Evolutionary conservation across 2,329 filamentous ascomycete genomes (phyloP), one percentile per base, ranked within the genome.

Genomic region (Fusarium humuli): DNA sequence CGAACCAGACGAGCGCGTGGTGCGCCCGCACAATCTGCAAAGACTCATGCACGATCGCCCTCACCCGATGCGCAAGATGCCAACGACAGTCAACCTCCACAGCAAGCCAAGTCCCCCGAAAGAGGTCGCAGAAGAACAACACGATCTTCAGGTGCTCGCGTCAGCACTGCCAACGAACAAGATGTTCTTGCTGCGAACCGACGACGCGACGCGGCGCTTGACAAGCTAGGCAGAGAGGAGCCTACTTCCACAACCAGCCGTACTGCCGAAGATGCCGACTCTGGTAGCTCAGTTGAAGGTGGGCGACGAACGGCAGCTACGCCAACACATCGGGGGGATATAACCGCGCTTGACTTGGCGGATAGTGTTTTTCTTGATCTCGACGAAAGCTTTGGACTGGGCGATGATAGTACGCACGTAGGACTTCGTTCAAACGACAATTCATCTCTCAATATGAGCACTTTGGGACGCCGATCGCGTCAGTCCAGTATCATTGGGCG

Each of bases 401-500:
- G 80, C 12, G 81, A 83, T 37, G 81, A 80, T 13, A 75, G 78
- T 10, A 72, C 79, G 5, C 77, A 77, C 3, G 73, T 69, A 9
- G 79, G 77, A 18, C 71, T 78, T 52, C 77, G 76, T 49, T 84
- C 84, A 2, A 77, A 78, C 8, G 83, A 85, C 42, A 81, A 81
- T 2, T 85, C 85, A 1, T 81, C 81, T 2, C 78, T 86, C 64
- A 85, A 82, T 29, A 76, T 85, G 30, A 82, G 81, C 66, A 80
- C 81, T 61, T 84, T 86, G 72, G 83, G 81, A 66, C 81, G 83
- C 23, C 75, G 80, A 10, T 81, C 84, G 25, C 81, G 85, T 12
- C 81, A 83, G 74, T 86, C 85, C 13, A 87, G 85, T 74, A 81
- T 87, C 48, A 78, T 85, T 42, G 83, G 84, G 32, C 82, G 83